Base-by-base conservation (phyloP, 768 basidiomycete species). In the Phylloporus sp. region DNA sequence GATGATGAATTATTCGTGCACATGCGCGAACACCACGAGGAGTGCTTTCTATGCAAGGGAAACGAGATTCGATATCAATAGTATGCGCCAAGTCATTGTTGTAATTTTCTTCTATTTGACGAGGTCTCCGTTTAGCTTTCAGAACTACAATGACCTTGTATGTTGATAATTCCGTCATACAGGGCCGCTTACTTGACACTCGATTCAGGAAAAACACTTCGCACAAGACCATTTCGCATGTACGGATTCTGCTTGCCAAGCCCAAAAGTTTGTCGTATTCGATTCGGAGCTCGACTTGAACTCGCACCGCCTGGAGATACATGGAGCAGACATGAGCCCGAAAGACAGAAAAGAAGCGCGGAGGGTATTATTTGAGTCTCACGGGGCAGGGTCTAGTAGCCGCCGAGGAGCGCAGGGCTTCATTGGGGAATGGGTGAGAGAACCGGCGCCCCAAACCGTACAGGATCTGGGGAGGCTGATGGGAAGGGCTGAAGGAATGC, bases 211-310 rank as follows among this genome's bases (percentile, higher is more conserved):
- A 67, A 72, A 70, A 39, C 91, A 94, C 62, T 91, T 90, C 69
- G 81, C 79, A 57, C 75, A 73, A 26, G 81, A 74, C 3, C 97
- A 99, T 66, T 80, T 80, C 66, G 85, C 88, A 6, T 99, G 97
- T 66, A 74, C 72, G 4, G 84, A 91, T 51, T 57, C 82, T 0
- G 65, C 74, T 29, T 99, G 95, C 63, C 81, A 85, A 39, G 84
- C 82, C 5, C 86, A 82, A 60, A 97, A 97, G 71, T 99, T 99
- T 57, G 89, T 98, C 52, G 97, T 98, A 11, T 98, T 98, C 67
- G 82, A 83, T 35, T 85, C 86, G 4, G 76, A 81, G 12, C 73
- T 99, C 12, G 97, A 99, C 64, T 81, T 97, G 32, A 84, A 93
- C 67, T 95, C 86, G 0, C 97, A 99, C 67, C 85, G 86, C 72